phyloP scores from a whole-genome alignment of 495 filamentous ascomycete species.

The Podospora pseudoanserina region DNA sequence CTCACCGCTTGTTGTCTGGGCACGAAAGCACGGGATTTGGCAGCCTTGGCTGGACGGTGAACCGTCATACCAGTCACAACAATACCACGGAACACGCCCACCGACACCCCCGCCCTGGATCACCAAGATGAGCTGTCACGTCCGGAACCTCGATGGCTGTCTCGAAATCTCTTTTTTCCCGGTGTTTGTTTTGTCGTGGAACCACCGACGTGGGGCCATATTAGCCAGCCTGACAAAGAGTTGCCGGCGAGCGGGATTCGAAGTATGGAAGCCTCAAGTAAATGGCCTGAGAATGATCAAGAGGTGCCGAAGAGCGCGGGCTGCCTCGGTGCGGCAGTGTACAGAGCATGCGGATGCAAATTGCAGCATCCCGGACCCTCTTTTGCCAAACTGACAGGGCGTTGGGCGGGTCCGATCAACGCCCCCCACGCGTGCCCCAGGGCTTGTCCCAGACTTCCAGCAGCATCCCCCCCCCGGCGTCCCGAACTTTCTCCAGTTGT shows the following conservation, averaged over 20 bases:
- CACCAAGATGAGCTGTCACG: background rate
- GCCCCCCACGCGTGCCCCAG: background rate
- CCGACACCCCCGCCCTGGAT: background rate
- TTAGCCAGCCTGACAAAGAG: background rate
- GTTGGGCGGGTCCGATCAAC: background rate
- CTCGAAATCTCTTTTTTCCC: background rate
- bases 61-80: background rate
- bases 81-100: constrained; percentile 1
- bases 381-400: background rate
- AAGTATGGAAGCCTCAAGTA: background rate
- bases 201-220: constrained; percentile 4
- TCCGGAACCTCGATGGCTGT: background rate
- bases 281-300: background rate
- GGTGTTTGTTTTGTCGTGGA: background rate
- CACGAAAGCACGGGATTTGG: constrained; percentile 16
- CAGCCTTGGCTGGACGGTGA: constrained; percentile 11
- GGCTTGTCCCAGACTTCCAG: background rate
- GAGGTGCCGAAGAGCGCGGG: background rate
- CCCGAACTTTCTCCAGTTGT: background rate
- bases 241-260: background rate
- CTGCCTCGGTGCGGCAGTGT: background rate
- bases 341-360: background rate
- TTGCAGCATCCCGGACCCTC: constrained; percentile 6
- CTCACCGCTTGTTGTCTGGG: constrained; percentile 31
- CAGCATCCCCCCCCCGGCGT: background rate